These are phyloP conservation scores for Tylopilus plumbeoviolaceoides DNA, from an alignment of 768 basidiomycete genomes.

Conservation along the genomic window DNA sequence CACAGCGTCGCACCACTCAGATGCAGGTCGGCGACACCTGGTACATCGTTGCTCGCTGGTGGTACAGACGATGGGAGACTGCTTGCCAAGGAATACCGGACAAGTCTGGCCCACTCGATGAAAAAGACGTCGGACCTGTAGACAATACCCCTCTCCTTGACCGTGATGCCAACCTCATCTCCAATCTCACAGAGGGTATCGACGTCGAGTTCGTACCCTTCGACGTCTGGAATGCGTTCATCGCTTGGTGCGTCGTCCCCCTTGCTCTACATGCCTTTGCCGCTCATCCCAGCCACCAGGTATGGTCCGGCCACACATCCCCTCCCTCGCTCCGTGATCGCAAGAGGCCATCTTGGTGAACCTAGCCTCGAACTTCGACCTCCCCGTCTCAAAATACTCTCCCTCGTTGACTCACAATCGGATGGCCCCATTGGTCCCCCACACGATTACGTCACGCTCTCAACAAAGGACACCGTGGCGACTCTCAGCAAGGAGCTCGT, in stretches of 20 bases:
- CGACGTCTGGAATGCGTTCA: slow-evolving; percentile 65
- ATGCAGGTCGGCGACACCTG: slow-evolving; percentile 71
- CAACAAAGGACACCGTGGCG: slow-evolving; percentile 47
- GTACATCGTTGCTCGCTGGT: slow-evolving; percentile 67
- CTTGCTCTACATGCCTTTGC: neutral
- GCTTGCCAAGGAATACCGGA: slow-evolving; percentile 66
- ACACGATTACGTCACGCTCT: slow-evolving; percentile 42
- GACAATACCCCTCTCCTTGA: slow-evolving; percentile 69
- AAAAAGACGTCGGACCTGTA: slow-evolving; percentile 66
- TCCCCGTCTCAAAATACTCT: slow-evolving; percentile 55
- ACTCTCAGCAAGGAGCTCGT: slow-evolving; percentile 41
- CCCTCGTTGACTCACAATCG: slow-evolving; percentile 32
- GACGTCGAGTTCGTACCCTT: slow-evolving; percentile 76
- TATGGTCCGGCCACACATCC: slow-evolving; percentile 59
- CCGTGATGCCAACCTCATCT: slow-evolving; percentile 40
- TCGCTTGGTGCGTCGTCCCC: slow-evolving; percentile 45
- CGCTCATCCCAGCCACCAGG: slow-evolving; percentile 40
- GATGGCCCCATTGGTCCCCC: slow-evolving; percentile 27
- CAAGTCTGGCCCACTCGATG: slow-evolving; percentile 61
- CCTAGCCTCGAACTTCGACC: slow-evolving; percentile 70
- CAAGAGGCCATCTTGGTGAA: slow-evolving; percentile 47
- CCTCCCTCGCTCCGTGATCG: slow-evolving; percentile 65
- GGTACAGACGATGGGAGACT: slow-evolving; percentile 74
- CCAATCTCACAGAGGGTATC: slow-evolving; percentile 52
- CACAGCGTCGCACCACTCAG: slow-evolving; percentile 39